Evolutionary conservation across 257 asterid species (phyloP), one percentile per base, ranked within the genome.

Genomic region (Ophiorrhiza pumila): DNA sequence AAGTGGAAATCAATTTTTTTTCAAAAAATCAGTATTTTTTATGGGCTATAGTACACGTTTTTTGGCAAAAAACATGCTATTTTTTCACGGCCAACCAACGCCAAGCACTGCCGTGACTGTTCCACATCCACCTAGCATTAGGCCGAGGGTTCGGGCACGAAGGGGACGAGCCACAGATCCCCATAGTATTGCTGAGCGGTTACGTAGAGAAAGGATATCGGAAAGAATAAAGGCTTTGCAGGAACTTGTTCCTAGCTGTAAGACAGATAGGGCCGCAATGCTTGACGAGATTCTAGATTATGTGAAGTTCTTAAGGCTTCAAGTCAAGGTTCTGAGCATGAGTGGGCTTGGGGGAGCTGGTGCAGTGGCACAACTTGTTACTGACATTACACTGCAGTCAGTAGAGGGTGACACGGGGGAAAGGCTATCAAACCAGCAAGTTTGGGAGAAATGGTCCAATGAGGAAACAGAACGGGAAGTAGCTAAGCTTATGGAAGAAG

Each of bases 101-200:
- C 74, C 79, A n/a, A 84, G 89, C 85, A 81, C 95, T 43, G 81
- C 89, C 27, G 87, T 85, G 2, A 77, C 89, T 53, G 84, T 83
- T 63, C 97, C 93, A 27, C 88, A 89, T 60, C 91, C 92, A 25
- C 95, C 96, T 77, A 73, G 80, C 72, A 84, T 85, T 62, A 82
- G 96, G 82, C 97, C 97, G 62, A 87, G 96, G 81, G 91, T 84
- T 29, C 86, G 97, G 32, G 97, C 97, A 64, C 80, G 97, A 76
- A 81, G 97, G 75, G 97, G 97, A 23, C 97, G 89, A 79, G 97
- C 97, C 57, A 91, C 97, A 59, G 97, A 91, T 84, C 97, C 97
- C 55, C 97, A 91, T 73, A 91, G 97, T 70, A 91, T 91, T 70
- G 97, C 97, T 78, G 97, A 91, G 79, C 75, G 96, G 97, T 77